Evolutionary conservation across 331 rosid species (phyloP), one percentile per base, ranked within the genome.

Genomic region (Pyrus hybrid): DNA sequence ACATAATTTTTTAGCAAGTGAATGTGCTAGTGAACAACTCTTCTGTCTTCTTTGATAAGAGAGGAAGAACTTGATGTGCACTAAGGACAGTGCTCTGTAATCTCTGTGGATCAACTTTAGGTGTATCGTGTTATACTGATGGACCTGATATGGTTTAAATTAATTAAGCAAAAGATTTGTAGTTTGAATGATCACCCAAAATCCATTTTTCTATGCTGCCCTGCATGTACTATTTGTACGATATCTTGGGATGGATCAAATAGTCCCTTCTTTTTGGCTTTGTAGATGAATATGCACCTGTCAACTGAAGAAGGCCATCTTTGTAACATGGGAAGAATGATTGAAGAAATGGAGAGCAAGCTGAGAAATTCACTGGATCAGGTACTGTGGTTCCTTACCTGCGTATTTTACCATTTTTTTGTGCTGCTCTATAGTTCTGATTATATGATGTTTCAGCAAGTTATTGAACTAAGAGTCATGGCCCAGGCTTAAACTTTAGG

Each of bases 281-380:
- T 53, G 25, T 80, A 93, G 98, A 93, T 93, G 98, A 89, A 41
- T 80, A 91, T 93, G 98, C 86, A 66, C 77, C 90, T 91, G 67
- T 81, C 97, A 35, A 82, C 88, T 72, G 86, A 91, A 17, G 98
- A 93, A 60, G 98, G 97, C 45, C 98, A 93, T 90, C 86, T 93
- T 23, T 93, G 94, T 79, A 93, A 93, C 82, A 93, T 93, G 96
- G 98, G 98, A 79, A 87, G 91, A 81, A 93, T 93, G 98, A 93
- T 93, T 37, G 97, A 93, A 87, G 98, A 93, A 85, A 93, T 93
- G 98, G 98, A 93, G 86, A 77, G 98, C 77, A 93, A 93, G 83
- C 90, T 91, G 83, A 90, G 98, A 83, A 91, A 91, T 81, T 93
- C 98, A 22, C 87, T 93, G 51, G 97, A 93, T 87, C 97, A 93